phyloP scores from a whole-genome alignment of 2,329 filamentous ascomycete species.

The Scolecobasidium constrictum region DNA sequence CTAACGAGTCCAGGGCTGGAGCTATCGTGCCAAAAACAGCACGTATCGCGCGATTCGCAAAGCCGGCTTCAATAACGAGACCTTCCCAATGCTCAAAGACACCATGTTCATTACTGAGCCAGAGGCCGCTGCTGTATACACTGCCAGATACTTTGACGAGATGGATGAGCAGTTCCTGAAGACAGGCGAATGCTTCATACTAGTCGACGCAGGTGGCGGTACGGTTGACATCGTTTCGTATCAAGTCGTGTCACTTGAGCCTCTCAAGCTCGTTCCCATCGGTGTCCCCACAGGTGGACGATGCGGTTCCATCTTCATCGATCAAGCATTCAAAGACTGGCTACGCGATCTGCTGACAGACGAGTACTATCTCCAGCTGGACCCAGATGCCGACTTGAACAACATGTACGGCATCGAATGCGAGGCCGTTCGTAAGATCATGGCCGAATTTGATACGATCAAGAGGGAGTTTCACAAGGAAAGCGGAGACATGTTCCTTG shows the following conservation, averaged over 20 bases:
- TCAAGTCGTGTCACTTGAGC: background rate
- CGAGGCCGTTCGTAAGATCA: background rate
- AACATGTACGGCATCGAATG: background rate
- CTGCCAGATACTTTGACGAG: constrained; percentile 16
- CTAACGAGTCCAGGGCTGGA: constrained; percentile 16
- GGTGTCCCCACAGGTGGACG: background rate
- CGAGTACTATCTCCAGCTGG: background rate
- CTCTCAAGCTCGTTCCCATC: background rate
- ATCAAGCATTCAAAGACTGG: background rate
- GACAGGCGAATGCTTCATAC: constrained; percentile 16
- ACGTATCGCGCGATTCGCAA: constrained; percentile 16
- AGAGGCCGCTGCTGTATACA: constrained; percentile 21
- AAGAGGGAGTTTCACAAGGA: background rate
- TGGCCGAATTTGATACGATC: background rate
- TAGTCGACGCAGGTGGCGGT: constrained; percentile 20
- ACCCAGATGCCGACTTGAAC: background rate
- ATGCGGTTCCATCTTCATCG: background rate
- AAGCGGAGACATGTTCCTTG: background rate
- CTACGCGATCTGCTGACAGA: background rate
- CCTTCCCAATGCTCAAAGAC: constrained; percentile 17
- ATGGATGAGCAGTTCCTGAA: background rate
- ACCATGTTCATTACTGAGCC: constrained; percentile 19
- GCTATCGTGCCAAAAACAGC: constrained; percentile 19
- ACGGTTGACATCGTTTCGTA: constrained; percentile 13
- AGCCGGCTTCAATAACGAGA: constrained; percentile 19